phyloP scores from a whole-genome alignment of 306 rosid genomes.

The Cotoneaster glaucophyllus region DNA sequence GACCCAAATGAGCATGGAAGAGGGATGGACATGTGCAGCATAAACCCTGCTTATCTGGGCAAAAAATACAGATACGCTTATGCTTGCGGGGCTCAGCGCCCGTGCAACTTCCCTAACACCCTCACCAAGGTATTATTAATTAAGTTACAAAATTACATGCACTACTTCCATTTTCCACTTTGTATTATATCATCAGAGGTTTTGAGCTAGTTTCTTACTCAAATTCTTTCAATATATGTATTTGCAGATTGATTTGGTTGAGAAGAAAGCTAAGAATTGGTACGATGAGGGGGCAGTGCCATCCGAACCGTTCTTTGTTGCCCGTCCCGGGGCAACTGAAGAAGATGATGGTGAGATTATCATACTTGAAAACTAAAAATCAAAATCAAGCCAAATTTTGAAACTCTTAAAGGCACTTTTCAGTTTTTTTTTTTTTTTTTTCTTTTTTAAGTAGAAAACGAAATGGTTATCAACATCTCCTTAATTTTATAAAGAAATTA shows the following conservation, averaged over 20 bases:
- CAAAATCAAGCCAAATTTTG: not conserved
- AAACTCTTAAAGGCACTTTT: not conserved
- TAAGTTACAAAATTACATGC: not conserved
- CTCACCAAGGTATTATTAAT: conserved; percentile 59
- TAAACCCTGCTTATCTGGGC: conserved; percentile 70
- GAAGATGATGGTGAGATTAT: conserved; percentile 76
- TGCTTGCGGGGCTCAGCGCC: conserved; percentile 94
- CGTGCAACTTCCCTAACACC: conserved; percentile 95
- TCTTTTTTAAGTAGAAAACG: no score
- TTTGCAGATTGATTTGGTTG: conserved; percentile 61
- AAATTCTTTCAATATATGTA: not conserved
- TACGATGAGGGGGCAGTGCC: conserved; percentile 74
- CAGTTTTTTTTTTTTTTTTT: no score
- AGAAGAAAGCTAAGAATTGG: conserved; percentile 73
- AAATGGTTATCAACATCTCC: no score
- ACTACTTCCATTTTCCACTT: not conserved
- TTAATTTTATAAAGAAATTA: no score
- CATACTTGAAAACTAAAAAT: not conserved
- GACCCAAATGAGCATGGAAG: conserved; percentile 86
- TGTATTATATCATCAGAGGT: not conserved
- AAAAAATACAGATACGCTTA: conserved; percentile 77
- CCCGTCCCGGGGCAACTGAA: conserved; percentile 82
- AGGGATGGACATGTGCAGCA: conserved; percentile 96
- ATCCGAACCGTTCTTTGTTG: conserved; percentile 85
- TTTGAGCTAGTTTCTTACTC: not conserved